These are phyloP conservation scores for Didymellaceae sp. DNA, from an alignment of 2,329 filamentous ascomycete species.

Conservation along the genomic window DNA sequence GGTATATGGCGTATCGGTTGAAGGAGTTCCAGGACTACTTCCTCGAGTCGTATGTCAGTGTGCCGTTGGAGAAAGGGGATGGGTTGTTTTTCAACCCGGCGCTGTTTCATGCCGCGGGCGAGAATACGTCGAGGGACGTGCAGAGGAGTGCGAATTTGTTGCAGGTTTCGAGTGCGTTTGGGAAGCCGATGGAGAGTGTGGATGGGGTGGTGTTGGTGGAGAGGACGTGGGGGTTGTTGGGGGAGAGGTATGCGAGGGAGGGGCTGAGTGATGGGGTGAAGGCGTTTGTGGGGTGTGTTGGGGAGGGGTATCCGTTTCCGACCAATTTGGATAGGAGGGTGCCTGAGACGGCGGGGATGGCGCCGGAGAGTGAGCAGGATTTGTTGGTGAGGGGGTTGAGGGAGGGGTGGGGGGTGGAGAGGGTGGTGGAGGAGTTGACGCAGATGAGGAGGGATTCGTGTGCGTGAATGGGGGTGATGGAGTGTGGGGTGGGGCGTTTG, in stretches of 20 bases:
- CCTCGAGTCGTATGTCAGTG: conserved; percentile 57
- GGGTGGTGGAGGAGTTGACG: conserved; percentile 52
- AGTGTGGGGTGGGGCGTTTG: too few relatives aligned
- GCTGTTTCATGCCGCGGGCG: conserved; percentile 67
- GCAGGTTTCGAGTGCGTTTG: conserved; percentile 67
- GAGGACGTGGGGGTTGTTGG: conserved; percentile 53
- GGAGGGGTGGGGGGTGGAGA: conserved; percentile 49
- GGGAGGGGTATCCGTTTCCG: conserved; percentile 67
- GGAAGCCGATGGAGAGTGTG: conserved; percentile 68
- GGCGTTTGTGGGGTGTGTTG: conserved; percentile 59
- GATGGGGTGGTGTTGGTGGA: conserved; percentile 59
- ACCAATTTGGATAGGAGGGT: conserved; percentile 66
- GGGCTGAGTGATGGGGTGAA: conserved; percentile 53
- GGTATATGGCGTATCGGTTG: conserved; percentile 64
- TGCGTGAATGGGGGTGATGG: conserved; percentile 16
- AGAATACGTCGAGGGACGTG: conserved; percentile 59
- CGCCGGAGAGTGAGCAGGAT: conserved; percentile 65
- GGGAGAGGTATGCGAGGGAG: conserved; percentile 39
- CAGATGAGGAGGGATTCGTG: conserved; percentile 46
- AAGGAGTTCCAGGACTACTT: conserved; percentile 63
- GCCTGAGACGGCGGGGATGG: conserved; percentile 64
- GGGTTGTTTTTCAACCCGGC: conserved; percentile 70
- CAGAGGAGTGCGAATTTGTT: conserved; percentile 66
- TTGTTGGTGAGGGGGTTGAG: conserved; percentile 55
- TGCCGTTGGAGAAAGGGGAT: conserved; percentile 63